phyloP scores from a whole-genome alignment of 2,329 filamentous ascomycete species.

The Pyrenochaeta sp. region DNA sequence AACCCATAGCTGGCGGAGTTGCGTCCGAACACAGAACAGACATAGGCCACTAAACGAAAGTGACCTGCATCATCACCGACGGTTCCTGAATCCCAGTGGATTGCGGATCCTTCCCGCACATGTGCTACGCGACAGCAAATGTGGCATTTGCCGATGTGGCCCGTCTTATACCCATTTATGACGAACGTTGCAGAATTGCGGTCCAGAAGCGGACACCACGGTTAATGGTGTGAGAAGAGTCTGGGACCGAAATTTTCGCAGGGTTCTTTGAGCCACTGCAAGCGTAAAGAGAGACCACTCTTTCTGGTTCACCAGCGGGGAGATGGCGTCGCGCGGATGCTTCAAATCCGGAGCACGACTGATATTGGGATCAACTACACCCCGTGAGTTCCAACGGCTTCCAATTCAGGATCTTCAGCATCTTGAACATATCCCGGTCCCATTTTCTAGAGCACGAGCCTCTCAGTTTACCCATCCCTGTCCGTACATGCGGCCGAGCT shows the following conservation, averaged over 20 bases:
- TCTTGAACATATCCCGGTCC: background rate
- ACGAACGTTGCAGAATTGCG: background rate
- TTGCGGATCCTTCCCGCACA: conserved; percentile 17
- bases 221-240: background rate
- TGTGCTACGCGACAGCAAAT: conserved; percentile 13
- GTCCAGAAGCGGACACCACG: background rate
- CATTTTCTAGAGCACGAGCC: background rate
- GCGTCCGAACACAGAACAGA: conserved; percentile 14
- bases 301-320: background rate
- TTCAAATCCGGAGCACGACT: conserved; percentile 1
- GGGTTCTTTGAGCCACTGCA: background rate
- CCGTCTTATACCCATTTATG: background rate
- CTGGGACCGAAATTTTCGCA: conserved; percentile 1
- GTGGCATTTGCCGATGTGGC: background rate
- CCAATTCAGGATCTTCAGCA: background rate
- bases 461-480: background rate
- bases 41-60: background rate
- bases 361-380: background rate
- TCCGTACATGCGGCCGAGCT: conserved; percentile 5
- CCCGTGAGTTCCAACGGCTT: background rate
- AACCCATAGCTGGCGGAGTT: conserved; percentile 3
- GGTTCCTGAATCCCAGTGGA: conserved; percentile 4
- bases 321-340: background rate
- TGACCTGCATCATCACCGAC: background rate
- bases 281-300: background rate